Evolutionary conservation across 2,329 filamentous ascomycete species (phyloP).

Genomic region (Claviceps arundinis): DNA sequence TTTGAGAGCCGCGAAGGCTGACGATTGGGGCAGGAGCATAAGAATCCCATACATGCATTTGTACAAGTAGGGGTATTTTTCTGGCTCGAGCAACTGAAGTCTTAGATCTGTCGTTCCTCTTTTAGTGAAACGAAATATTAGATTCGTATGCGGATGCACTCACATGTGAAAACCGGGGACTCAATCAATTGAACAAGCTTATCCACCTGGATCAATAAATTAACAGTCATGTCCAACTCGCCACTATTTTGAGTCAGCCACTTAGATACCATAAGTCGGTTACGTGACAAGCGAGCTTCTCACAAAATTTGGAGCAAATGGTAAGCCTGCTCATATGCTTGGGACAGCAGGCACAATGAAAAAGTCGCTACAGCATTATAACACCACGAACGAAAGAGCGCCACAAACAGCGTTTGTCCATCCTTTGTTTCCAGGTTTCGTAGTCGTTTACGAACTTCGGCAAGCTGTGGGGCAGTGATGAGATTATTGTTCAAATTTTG

Average conservation of each 20-base stretch:
- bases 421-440: slow-evolving; percentile 89
- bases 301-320: slow-evolving; percentile 92
- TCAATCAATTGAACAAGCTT: slow-evolving; percentile 95
- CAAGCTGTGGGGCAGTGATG: slow-evolving; percentile 88
- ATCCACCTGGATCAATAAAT: slow-evolving; percentile 96
- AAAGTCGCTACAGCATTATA: slow-evolving; percentile 98
- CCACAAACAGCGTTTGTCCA: slow-evolving; percentile 88
- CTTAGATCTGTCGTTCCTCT: slow-evolving; percentile 54
- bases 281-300: slow-evolving; percentile 16
- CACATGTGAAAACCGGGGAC: slow-evolving; percentile 95
- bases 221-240: slow-evolving; percentile 96
- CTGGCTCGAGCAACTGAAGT: slow-evolving; percentile 86
- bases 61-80: slow-evolving; percentile 88
- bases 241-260: slow-evolving; percentile 43
- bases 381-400: slow-evolving; percentile 92
- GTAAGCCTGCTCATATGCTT: slow-evolving; percentile 96
- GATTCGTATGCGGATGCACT: slow-evolving; percentile 17
- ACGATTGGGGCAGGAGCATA: slow-evolving; percentile 97
- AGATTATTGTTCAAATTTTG: slow-evolving; percentile 99
- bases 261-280: not conserved
- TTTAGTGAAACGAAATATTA: not conserved
- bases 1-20: slow-evolving; percentile 90
- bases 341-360: slow-evolving; percentile 84
- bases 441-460: slow-evolving; percentile 78
- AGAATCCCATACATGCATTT: slow-evolving; percentile 94